These are phyloP conservation scores for Rhodotorula glutinis DNA, from an alignment of 1,284 basidiomycete genomes.

Conservation along the genomic window DNA sequence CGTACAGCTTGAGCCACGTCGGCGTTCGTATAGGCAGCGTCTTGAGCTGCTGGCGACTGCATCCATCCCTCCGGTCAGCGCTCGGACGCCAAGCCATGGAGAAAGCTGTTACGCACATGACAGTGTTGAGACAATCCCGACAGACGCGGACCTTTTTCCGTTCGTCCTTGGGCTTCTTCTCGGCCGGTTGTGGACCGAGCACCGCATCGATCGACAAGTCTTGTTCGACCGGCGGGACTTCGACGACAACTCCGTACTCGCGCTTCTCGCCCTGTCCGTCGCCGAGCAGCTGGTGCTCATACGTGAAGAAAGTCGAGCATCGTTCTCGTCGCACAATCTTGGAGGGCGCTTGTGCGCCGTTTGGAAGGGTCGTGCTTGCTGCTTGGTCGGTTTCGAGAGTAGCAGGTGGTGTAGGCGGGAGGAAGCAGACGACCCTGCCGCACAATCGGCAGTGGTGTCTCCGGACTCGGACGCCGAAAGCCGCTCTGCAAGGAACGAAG, in stretches of 20 bases:
- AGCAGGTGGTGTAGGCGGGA: conserved; percentile 58
- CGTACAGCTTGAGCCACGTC: conserved; percentile 47
- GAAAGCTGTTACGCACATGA: conserved; percentile 44
- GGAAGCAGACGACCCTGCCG: conserved; percentile 85
- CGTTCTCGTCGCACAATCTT: conserved; percentile 42
- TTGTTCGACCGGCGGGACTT: conserved; percentile 35
- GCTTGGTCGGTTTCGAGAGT: conserved; percentile 40
- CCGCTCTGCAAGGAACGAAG: conserved; percentile 54
- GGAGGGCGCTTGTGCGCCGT: neutral
- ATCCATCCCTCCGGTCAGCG: conserved; percentile 3
- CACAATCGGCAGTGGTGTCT: conserved; percentile 97
- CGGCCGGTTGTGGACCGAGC: neutral
- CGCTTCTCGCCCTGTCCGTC: conserved; percentile 6
- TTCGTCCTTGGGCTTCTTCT: conserved; percentile 29
- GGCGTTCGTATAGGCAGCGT: conserved; percentile 35
- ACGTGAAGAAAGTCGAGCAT: conserved; percentile 47
- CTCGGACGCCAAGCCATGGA: too few relatives aligned
- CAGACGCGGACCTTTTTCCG: conserved; percentile 45
- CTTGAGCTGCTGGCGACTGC: conserved; percentile 37
- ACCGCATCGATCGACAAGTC: conserved; percentile 19
- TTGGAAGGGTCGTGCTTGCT: conserved; percentile 44
- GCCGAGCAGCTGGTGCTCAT: conserved; percentile 28
- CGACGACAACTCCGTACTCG: conserved; percentile 29
- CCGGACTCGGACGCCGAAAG: conserved; percentile 84
- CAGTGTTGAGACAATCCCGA: conserved; percentile 43